Evolutionary conservation across 2,329 filamentous ascomycete species (phyloP), one percentile per base, ranked within the genome.

Genomic region (Fusarium mexicanum): DNA sequence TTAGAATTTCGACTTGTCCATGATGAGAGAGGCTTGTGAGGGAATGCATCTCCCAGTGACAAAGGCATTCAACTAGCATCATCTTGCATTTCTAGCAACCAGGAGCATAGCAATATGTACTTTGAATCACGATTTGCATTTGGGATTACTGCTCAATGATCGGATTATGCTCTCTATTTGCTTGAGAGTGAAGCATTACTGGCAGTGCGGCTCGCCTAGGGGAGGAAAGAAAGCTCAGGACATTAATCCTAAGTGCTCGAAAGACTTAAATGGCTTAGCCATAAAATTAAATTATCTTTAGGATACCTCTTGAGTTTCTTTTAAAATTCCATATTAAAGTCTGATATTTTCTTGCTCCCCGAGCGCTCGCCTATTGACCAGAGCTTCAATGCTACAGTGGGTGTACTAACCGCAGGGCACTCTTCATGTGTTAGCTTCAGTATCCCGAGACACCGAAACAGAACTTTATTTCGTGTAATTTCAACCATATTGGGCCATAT

Each of bases 11-110:
- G 44, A 29, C 20, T n/a, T 20, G 54, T 43, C 40, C 26, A 73
- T 73, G 72, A 75, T 75, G 72, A 53, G 40, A 33, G 44, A 58
- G 68, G 61, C 68, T 74, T 38, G 29, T 29, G 29, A 46, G 48
- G 40, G 66, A 67, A 74, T 67, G 66, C 29, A 31, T 35, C 33
- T 38, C 41, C 37, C 5, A 29, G 24, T n/a, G 35, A 31, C 55
- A 38, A 51, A 57, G 48, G 38, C 44, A 40, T 57, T 26, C n/a
- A 46, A 24, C 24, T 57, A 43, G 40, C 65, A 62, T 62, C 61
- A 60, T 73, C 26, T 41, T 43, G 24, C 62, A 67, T 66, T 40
- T 61, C 35, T 31, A 7, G 18, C 22, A 38, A 40, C 22, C 18
- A 24, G 9, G 26, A 16, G 18, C 12, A 51, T n/a, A 12, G 24